Base-by-base conservation (phyloP, 2,329 filamentous ascomycete genomes). In the Basipetospora chlamydospora region DNA sequence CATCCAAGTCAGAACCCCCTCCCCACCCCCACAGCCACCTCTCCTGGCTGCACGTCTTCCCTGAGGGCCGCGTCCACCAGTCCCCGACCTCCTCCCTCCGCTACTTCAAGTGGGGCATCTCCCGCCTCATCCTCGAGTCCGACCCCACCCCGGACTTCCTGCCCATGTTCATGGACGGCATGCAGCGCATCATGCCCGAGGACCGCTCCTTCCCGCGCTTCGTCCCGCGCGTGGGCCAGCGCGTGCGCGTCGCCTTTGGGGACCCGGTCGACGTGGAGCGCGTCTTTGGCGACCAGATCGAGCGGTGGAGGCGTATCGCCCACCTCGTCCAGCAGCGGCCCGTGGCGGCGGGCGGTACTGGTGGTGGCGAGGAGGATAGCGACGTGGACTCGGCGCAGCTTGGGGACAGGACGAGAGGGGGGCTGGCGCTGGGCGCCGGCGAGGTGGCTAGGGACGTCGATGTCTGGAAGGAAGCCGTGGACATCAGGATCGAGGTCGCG, bases 101-200 rank as follows among this genome's bases (percentile, higher is more conserved):
- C 21, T 98, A 98, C 60, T 96, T 96, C 72, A 95, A 94, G 63
- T 98, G 90, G 90, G 90, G 90, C 1, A 68, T 96, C 2, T 85
- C 88, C 6, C 75, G 90, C 2, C 67, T 96, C 40, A 90, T 98
- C 40, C 73, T 98, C 32, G 90, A 98, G 57, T 74, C 80, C 32
- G 81, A 88, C 33, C 84, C 85, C 3, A 77, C 82, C 43, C 90
- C 90, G 0, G 83, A 92, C 46, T 71, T 98, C 15, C 71, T 98
- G 25, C 86, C 90, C 29, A 88, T 98, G 59, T 98, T 92, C 66
- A 79, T 96, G 34, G 84, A 95, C 49, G 90, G 90, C 20, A 81
- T 82, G 12, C 81, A 95, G 52, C 61, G 80, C 41, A 67, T 94
- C 46, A 95, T 96, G 88, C 71, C 83, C 48, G 88, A 96, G 57